Percentiles rank a stretch among this genome's conserved stretches.
Conservation (phyloP, 257 asterid species). For the Lavandula angustifolia region DNA sequence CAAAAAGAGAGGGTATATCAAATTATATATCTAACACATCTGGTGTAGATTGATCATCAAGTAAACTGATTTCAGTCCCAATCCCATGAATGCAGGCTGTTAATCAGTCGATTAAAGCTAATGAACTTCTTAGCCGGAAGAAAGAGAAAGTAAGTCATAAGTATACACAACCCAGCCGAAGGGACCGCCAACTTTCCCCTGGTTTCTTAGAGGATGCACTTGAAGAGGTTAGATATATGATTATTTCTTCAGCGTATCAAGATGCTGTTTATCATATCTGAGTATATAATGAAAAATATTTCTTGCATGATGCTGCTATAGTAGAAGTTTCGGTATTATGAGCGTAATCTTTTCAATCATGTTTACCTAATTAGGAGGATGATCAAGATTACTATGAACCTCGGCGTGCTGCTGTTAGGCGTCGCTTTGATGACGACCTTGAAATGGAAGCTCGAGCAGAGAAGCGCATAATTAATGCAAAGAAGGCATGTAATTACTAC, state of each 20-base stretch:
- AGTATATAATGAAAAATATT: not conserved
- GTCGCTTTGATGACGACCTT: slow-evolving; percentile 78
- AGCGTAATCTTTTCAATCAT: slow-evolving; percentile 15
- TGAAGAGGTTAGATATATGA: slow-evolving; percentile 65
- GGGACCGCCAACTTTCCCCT: slow-evolving; percentile 96
- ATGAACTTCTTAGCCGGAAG: slow-evolving; percentile 82
- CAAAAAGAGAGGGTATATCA: slow-evolving; percentile 75
- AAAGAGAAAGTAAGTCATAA: slow-evolving; percentile 94
- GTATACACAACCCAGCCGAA: slow-evolving; percentile 80
- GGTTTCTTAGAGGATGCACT: slow-evolving; percentile 96
- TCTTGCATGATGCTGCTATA: not conserved
- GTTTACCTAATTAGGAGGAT: slow-evolving; percentile 61
- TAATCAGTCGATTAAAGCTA: slow-evolving; percentile 84
- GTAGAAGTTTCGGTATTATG: not conserved
- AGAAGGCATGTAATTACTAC: slow-evolving; percentile 62
- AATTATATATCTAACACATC: slow-evolving; percentile 13
- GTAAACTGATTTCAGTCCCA: slow-evolving; percentile 24
- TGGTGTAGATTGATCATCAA: slow-evolving; percentile 15
- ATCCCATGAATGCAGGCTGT: slow-evolving; percentile 55
- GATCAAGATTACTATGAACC: slow-evolving; percentile 75
- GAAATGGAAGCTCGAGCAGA: slow-evolving; percentile 95
- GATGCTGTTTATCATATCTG: not conserved
- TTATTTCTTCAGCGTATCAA: not conserved
- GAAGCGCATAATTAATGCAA: slow-evolving; percentile 88
- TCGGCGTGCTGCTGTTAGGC: slow-evolving; percentile 70